These are phyloP conservation scores for Fusarium sp. DNA, from an alignment of 2,329 filamentous ascomycete genomes.

Conservation along the genomic window DNA sequence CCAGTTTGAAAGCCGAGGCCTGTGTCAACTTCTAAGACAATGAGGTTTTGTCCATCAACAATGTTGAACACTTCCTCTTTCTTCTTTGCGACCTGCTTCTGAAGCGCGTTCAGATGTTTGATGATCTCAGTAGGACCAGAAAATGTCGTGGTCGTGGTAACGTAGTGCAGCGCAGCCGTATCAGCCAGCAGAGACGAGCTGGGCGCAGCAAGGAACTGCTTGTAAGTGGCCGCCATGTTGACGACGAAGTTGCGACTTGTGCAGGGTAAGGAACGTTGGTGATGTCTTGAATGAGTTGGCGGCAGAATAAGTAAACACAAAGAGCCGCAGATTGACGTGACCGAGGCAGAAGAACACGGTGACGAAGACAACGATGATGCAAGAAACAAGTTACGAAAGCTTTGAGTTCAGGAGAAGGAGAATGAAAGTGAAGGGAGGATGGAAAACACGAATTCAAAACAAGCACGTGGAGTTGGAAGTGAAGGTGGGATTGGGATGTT, in stretches of 20 bases:
- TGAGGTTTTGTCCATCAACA: conserved; percentile 74
- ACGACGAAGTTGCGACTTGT: conserved; percentile 28
- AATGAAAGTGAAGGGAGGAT: conserved; percentile 27
- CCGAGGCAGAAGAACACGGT: conserved; percentile 1
- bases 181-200: conserved; percentile 69
- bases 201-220: conserved; percentile 76
- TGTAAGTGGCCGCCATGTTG: conserved; percentile 65
- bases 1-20: conserved; percentile 81
- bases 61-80: conserved; percentile 78
- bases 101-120: conserved; percentile 79
- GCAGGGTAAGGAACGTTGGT: conserved; percentile 11
- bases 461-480: conserved; percentile 42
- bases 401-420: background rate
- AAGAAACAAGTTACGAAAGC: conserved; percentile 3
- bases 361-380: conserved; percentile 5
- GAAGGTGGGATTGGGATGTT: conserved; percentile 24
- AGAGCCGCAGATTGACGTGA: conserved; percentile 21
- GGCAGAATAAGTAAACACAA: background rate
- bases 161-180: conserved; percentile 81
- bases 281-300: conserved; percentile 1
- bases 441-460: conserved; percentile 40
- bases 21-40: conserved; percentile 87
- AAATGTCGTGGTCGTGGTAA: conserved; percentile 84
- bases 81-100: conserved; percentile 83
- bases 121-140: conserved; percentile 78